Percentiles rank a stretch among this genome's conserved stretches.
phyloP scores from a whole-genome alignment of 179 eudicot species.

The Spergularia azorica region DNA sequence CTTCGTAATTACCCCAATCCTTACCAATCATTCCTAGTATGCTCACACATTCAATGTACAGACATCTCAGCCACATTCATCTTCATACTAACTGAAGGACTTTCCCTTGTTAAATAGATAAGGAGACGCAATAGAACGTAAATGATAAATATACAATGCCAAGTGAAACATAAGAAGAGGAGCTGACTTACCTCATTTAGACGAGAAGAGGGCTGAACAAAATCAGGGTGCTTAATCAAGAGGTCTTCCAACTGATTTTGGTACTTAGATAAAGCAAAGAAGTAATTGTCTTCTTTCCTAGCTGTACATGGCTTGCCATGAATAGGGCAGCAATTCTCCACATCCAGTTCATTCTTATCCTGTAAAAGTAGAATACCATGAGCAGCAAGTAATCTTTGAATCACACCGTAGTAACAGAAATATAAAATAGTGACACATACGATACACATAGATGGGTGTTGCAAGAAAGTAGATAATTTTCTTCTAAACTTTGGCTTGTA shows the following conservation, averaged over 20 bases:
- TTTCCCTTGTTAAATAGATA: neutral
- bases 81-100: neutral
- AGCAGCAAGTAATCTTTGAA: constrained; percentile 2
- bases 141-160: neutral
- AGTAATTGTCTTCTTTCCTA: constrained; percentile 93
- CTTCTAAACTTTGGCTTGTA: too few relatives aligned
- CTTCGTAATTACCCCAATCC: neutral
- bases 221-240: constrained; percentile 62
- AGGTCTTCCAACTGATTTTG: constrained; percentile 75
- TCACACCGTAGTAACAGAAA: neutral
- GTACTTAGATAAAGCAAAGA: constrained; percentile 93
- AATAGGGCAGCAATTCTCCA: constrained; percentile 70
- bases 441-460: neutral
- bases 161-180: constrained; percentile 13
- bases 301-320: constrained; percentile 87
- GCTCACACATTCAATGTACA: neutral
- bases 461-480: neutral
- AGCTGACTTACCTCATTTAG: constrained; percentile 68
- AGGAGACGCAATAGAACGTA: neutral
- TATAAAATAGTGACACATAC: neutral
- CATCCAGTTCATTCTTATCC: constrained; percentile 85
- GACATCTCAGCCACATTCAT: neutral
- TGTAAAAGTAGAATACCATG: constrained; percentile 33
- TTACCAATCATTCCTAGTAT: neutral
- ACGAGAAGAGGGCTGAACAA: constrained; percentile 90